Percentiles rank a stretch among this genome's conserved stretches.
Evolutionary conservation across 495 filamentous ascomycete species (phyloP).

Genomic region (Penicillium odoratum): DNA sequence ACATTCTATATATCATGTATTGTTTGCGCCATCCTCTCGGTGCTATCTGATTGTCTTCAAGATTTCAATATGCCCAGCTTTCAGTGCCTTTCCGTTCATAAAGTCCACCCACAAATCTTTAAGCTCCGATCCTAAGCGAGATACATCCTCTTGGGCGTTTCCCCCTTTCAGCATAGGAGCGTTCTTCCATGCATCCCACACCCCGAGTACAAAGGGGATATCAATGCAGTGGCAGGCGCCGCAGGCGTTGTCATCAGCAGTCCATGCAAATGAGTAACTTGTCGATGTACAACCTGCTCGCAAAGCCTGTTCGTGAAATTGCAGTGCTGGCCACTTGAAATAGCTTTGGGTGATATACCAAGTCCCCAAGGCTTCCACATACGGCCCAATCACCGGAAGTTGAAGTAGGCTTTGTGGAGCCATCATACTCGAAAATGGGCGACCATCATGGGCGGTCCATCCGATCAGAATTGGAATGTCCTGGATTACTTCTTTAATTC

Average conservation of each 20-base stretch:
- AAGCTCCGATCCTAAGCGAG: not conserved
- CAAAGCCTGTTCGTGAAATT: slow-evolving; percentile 5
- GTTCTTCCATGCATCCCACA: not conserved
- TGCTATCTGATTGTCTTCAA: not conserved
- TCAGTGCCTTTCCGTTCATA: not conserved
- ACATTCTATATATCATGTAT: too few relatives aligned
- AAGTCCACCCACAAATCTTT: not conserved
- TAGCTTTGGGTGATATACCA: slow-evolving; percentile 18
- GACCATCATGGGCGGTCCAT: slow-evolving; percentile 14
- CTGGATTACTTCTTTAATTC: not conserved
- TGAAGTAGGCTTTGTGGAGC: slow-evolving; percentile 7
- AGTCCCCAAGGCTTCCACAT: slow-evolving; percentile 6
- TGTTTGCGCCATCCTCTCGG: too few relatives aligned
- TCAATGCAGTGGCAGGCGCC: not conserved
- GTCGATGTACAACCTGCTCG: slow-evolving; percentile 8
- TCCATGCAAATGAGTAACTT: not conserved
- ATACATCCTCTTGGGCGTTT: not conserved
- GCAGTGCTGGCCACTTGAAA: slow-evolving; percentile 14
- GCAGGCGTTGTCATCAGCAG: not conserved
- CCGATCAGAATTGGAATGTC: slow-evolving; percentile 15
- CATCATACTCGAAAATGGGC: slow-evolving; percentile 15
- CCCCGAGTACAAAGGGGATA: not conserved
- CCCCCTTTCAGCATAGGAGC: not conserved
- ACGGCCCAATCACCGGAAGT: slow-evolving; percentile 10
- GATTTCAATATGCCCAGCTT: not conserved